phyloP scores from a whole-genome alignment of 2,329 filamentous ascomycete genomes.

The Gaeumannomyces tritici region DNA sequence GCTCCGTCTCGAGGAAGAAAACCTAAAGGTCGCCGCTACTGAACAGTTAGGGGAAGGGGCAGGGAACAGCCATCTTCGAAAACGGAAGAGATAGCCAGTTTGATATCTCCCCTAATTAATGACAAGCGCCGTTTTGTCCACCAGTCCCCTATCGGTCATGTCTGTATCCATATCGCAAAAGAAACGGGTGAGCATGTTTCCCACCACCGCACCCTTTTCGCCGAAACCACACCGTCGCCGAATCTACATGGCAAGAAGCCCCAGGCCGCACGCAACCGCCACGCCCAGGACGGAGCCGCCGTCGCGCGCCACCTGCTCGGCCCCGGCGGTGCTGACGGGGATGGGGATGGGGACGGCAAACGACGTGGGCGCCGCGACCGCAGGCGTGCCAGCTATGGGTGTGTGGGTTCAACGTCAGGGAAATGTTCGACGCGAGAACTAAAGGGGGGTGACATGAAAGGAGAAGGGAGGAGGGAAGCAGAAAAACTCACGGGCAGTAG shows the following conservation, averaged over 20 bases:
- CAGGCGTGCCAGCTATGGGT: too few relatives aligned
- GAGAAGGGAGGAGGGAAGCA: not conserved
- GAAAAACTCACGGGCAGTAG: not conserved
- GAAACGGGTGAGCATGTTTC: not conserved
- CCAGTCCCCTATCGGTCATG: too few relatives aligned
- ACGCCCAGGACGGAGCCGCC: conserved; percentile 1
- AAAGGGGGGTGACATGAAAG: too few relatives aligned
- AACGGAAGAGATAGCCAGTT: not conserved
- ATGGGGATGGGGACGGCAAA: not conserved
- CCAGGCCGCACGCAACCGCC: conserved; percentile 10
- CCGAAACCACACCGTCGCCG: not conserved
- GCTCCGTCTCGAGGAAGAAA: not conserved
- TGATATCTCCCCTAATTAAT: not conserved
- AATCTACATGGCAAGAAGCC: conserved; percentile 21
- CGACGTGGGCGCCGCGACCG: not conserved
- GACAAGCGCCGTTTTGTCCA: not conserved
- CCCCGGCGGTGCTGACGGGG: not conserved
- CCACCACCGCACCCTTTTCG: not conserved
- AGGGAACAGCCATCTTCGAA: not conserved
- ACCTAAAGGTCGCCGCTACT: not conserved
- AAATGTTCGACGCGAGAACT: too few relatives aligned
- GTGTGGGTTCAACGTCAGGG: too few relatives aligned
- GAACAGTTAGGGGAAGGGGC: not conserved
- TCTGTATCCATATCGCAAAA: not conserved
- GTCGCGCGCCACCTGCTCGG: not conserved